These are phyloP conservation scores for Galerina sulciceps DNA, from an alignment of 768 basidiomycete species.

Conservation along the genomic window DNA sequence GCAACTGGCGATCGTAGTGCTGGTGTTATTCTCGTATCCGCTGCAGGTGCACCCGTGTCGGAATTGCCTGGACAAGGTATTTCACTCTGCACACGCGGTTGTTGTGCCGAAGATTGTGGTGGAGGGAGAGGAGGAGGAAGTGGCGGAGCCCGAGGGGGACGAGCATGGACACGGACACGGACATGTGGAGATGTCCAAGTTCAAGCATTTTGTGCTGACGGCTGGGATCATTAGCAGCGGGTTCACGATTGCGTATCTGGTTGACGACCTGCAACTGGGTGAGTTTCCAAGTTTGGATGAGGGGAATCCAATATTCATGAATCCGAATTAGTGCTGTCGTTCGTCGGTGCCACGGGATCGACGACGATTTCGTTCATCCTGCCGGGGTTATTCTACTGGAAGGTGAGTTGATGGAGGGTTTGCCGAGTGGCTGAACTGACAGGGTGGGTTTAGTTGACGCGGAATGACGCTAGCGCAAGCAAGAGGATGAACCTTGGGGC, in stretches of 20 bases:
- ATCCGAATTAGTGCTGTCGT: constrained; percentile 73
- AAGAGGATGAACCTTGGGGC: constrained; percentile 58
- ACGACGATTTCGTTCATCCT: constrained; percentile 97
- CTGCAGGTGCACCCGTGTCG: constrained; percentile 94
- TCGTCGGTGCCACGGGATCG: constrained; percentile 96
- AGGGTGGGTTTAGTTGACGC: constrained; percentile 58
- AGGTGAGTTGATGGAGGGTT: constrained; percentile 49
- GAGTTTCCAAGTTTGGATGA: constrained; percentile 24
- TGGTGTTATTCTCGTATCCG: constrained; percentile 93
- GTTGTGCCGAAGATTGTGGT: constrained; percentile 35
- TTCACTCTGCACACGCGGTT: constrained; percentile 46
- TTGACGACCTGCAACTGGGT: constrained; percentile 82
- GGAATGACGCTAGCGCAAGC: constrained; percentile 59
- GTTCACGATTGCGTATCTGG: constrained; percentile 77
- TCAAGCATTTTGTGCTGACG: constrained; percentile 76
- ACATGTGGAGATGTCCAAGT: constrained; percentile 61
- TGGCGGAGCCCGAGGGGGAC: constrained; percentile 47
- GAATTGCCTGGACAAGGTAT: constrained; percentile 91
- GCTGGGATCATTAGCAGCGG: constrained; percentile 63
- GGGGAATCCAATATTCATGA: constrained; percentile 1
- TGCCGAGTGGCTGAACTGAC: constrained; percentile 4
- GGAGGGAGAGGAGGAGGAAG: constrained; percentile 50
- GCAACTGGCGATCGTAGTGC: constrained; percentile 87
- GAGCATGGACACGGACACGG: constrained; percentile 63
- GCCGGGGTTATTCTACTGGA: constrained; percentile 93